Conservation (phyloP, 2,329 filamentous ascomycete genomes). For the Blastomyces gilchristii region DNA sequence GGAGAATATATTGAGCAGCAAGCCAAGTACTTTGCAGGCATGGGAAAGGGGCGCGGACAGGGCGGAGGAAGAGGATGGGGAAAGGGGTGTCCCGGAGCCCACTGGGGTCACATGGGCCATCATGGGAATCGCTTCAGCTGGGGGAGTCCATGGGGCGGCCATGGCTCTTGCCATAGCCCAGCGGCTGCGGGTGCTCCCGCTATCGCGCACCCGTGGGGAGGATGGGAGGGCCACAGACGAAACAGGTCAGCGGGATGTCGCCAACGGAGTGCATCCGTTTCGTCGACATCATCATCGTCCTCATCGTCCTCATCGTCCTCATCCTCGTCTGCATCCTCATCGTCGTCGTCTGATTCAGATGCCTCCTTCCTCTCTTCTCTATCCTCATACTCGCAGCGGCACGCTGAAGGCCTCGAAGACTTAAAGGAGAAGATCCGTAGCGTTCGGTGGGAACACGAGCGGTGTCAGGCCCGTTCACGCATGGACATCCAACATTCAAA, state of each 20-base stretch:
- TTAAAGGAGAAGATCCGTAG: constrained; percentile 2
- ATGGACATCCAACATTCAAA: neutral
- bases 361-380: neutral
- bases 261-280: constrained; percentile 10
- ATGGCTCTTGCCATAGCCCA: too few species aligned
- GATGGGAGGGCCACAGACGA: neutral
- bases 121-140: neutral
- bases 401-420: neutral
- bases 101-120: neutral
- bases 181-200: neutral
- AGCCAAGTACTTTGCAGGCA: constrained; percentile 23
- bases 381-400: neutral
- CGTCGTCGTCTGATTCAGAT: constrained; percentile 8
- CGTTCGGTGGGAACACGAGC: constrained; percentile 6
- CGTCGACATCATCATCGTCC: constrained; percentile 13
- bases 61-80: neutral
- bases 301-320: constrained; percentile 1
- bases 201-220: neutral
- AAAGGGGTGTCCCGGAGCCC: neutral
- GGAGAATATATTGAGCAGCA: constrained; percentile 32
- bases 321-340: constrained; percentile 11
- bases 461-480: neutral
- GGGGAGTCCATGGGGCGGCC: neutral
- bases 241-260: neutral
- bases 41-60: constrained; percentile 16